These are phyloP conservation scores for Chenopodium quinoa DNA, from an alignment of 148 eudicot species.

Conservation along the genomic window DNA sequence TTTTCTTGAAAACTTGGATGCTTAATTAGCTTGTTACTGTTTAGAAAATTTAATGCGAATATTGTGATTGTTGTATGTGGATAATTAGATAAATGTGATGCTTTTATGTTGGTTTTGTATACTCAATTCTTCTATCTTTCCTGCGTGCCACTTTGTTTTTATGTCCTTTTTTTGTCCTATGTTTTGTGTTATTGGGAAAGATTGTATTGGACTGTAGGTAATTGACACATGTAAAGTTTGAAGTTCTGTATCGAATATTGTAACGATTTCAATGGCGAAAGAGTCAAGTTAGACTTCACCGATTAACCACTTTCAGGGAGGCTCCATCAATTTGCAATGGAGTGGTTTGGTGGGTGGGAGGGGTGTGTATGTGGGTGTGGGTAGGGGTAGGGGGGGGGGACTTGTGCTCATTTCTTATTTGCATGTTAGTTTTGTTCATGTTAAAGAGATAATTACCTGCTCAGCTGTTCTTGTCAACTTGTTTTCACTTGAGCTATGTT, in stretches of 20 bases:
- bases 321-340: neutral
- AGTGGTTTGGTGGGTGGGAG: too few species aligned
- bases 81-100: neutral
- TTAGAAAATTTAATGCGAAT: neutral
- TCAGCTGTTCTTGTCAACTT: neutral
- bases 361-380: neutral
- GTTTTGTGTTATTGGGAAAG: neutral
- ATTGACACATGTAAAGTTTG: neutral
- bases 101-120: neutral
- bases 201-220: neutral
- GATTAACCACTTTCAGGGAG: neutral
- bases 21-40: neutral
- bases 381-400: neutral
- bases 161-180: neutral
- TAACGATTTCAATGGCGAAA: neutral
- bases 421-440: neutral
- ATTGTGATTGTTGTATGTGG: neutral
- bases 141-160: neutral
- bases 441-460: neutral
- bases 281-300: neutral
- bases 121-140: neutral
- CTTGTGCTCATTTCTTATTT: neutral
- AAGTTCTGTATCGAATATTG: neutral
- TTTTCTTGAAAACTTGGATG: neutral
- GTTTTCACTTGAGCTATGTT: neutral